A percentile compares a stretch with the other conserved stretches of the same genome.
Evolutionary conservation across 2,329 filamentous ascomycete genomes (phyloP).

Genomic region (Pseudopyricularia cyperi): DNA sequence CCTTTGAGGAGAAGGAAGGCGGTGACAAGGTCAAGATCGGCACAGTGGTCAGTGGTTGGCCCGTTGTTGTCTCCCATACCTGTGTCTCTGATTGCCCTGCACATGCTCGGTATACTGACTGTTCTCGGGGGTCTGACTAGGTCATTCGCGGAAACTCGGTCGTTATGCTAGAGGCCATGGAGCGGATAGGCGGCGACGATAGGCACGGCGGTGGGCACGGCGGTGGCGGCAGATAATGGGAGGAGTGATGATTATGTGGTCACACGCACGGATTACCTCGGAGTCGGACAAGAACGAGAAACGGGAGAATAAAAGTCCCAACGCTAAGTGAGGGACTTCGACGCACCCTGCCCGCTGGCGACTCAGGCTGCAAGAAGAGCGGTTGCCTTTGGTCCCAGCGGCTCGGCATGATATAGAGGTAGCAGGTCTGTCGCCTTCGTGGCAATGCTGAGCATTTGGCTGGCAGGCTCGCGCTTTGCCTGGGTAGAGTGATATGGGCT

Average conservation of each 20-base stretch:
- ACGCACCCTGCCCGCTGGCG: too few species aligned
- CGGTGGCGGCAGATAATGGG: neutral
- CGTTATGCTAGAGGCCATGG: constrained; percentile 85
- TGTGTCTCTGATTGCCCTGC: neutral
- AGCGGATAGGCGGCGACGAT: constrained; percentile 53
- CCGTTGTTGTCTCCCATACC: neutral
- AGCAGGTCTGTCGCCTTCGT: too few species aligned
- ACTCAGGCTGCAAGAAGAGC: too few species aligned
- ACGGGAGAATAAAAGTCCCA: neutral
- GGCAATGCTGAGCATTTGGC: too few species aligned
- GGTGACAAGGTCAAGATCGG: constrained; percentile 84
- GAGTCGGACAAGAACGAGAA: neutral
- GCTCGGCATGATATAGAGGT: too few species aligned
- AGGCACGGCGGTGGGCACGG: constrained; percentile 10
- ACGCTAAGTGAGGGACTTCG: too few species aligned
- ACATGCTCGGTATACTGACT: neutral
- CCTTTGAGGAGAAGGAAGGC: constrained; percentile 84
- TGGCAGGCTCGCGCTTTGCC: too few species aligned
- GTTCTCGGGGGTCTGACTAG: constrained; percentile 24
- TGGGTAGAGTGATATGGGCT: too few species aligned
- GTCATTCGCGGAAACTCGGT: constrained; percentile 97
- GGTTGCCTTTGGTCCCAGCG: too few species aligned
- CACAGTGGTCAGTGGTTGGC: constrained; percentile 61
- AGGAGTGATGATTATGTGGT: too few species aligned
- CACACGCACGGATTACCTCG: neutral